Percentiles rank a stretch among this genome's conserved stretches.
These are phyloP conservation scores for Herpetospermum pedunculosum DNA, from an alignment of 306 rosid genomes.

Conservation along the genomic window DNA sequence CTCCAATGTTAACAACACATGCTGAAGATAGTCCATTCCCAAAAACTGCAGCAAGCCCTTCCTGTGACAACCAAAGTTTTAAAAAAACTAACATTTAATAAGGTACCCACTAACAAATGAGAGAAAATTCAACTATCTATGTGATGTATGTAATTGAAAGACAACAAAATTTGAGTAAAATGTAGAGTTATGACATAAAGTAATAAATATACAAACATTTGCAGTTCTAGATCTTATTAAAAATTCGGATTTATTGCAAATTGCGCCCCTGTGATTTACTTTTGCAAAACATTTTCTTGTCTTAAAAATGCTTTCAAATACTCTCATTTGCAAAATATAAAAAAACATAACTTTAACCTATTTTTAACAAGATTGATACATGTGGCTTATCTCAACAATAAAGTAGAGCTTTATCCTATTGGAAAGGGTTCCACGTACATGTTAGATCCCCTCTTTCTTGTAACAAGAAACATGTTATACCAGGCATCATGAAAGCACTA, in stretches of 20 bases:
- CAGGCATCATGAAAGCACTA: not conserved
- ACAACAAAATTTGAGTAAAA: not conserved
- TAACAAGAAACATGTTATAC: not conserved
- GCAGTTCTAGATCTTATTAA: not conserved
- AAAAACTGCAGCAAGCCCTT: slow-evolving; percentile 91
- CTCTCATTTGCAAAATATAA: not conserved
- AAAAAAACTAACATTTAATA: slow-evolving; percentile 15
- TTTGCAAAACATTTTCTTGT: not conserved
- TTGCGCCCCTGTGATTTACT: not conserved
- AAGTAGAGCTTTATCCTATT: not conserved
- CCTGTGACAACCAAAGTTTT: slow-evolving; percentile 45
- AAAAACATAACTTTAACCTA: not conserved
- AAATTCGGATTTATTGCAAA: not conserved
- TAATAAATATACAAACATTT: not conserved
- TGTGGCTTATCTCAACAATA: not conserved
- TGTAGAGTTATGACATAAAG: not conserved
- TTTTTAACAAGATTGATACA: not conserved
- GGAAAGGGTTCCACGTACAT: not conserved
- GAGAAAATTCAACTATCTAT: not conserved
- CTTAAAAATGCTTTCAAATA: not conserved
- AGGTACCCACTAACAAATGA: not conserved
- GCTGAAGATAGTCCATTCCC: slow-evolving; percentile 96
- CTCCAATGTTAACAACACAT: slow-evolving; percentile 84
- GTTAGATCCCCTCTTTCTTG: not conserved
- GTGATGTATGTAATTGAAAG: not conserved